phyloP scores from a whole-genome alignment of 176 grass and related monocot species.

The Neostapfia colusana region DNA sequence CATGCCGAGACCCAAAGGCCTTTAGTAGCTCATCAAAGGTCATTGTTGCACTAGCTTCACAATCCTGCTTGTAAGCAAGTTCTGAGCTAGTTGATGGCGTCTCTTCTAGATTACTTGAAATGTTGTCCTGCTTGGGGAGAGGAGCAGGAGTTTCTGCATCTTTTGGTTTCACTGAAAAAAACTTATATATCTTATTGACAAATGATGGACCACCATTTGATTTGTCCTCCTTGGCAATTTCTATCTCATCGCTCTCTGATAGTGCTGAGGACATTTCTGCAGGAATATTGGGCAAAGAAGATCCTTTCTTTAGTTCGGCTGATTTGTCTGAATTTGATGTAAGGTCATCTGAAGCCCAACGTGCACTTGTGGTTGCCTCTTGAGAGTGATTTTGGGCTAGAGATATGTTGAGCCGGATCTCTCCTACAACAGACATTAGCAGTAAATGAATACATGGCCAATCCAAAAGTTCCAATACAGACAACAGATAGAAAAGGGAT shows the following conservation, averaged over 20 bases:
- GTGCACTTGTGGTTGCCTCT: conserved; percentile 36
- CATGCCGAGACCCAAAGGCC: conserved; percentile 51
- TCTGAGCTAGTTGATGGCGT: conserved; percentile 21
- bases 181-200: conserved; percentile 61
- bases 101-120: conserved; percentile 37
- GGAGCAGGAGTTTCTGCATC: conserved; percentile 39
- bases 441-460: neutral
- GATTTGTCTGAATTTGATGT: conserved; percentile 86
- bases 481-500: neutral
- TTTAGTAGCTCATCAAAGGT: conserved; percentile 83
- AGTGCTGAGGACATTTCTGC: conserved; percentile 31
- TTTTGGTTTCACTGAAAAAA: conserved; percentile 56
- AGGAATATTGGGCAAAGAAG: conserved; percentile 42
- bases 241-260: conserved; percentile 34
- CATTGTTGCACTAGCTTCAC: conserved; percentile 42
- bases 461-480: neutral
- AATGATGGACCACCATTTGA: conserved; percentile 42
- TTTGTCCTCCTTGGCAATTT: conserved; percentile 54
- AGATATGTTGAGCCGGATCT: conserved; percentile 59
- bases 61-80: conserved; percentile 34
- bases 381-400: conserved; percentile 62
- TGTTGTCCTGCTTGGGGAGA: conserved; percentile 23
- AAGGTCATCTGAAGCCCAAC: conserved; percentile 59
- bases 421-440: conserved; percentile 49
- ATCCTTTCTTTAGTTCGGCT: conserved; percentile 59